Evolutionary conservation across 331 rosid genomes (phyloP).

Genomic region (Acacia pycnantha): DNA sequence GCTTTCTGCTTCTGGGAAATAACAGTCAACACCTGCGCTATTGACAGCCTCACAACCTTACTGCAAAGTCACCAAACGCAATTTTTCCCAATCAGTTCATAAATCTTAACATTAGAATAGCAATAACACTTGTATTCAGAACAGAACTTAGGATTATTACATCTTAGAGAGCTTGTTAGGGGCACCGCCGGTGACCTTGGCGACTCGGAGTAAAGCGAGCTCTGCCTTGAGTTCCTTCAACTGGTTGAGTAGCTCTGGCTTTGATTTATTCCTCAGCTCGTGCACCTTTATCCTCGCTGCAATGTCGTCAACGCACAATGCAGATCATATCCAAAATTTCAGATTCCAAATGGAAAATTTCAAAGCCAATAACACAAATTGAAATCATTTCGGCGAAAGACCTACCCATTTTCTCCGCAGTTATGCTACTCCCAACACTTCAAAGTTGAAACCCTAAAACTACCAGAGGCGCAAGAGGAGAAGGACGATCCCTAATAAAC

Average conservation of each 20-base stretch:
- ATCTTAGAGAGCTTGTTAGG: conserved; percentile 93
- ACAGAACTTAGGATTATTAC: conserved; percentile 21
- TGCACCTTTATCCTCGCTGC: conserved; percentile 87
- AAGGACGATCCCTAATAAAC: not conserved
- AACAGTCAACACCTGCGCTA: conserved; percentile 89
- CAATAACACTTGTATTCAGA: not conserved
- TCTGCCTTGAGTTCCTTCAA: conserved; percentile 88
- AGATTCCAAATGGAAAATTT: not conserved
- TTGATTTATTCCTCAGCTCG: conserved; percentile 70
- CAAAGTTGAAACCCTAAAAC: conserved; percentile 30
- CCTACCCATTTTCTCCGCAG: conserved; percentile 37
- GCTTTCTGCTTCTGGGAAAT: conserved; percentile 88
- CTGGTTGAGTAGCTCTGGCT: conserved; percentile 64
- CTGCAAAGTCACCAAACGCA: conserved; percentile 36
- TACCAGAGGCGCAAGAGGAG: not conserved
- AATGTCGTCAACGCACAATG: not conserved
- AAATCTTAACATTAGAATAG: not conserved
- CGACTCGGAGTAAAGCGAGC: conserved; percentile 86
- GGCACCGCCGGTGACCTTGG: conserved; percentile 94
- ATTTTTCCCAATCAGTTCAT: not conserved
- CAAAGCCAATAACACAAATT: not conserved
- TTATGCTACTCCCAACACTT: not conserved
- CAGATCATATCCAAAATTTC: not conserved
- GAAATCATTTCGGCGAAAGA: not conserved
- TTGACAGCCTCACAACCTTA: conserved; percentile 83